phyloP scores from a whole-genome alignment of 306 rosid genomes.

The Corylus heterophylla region DNA sequence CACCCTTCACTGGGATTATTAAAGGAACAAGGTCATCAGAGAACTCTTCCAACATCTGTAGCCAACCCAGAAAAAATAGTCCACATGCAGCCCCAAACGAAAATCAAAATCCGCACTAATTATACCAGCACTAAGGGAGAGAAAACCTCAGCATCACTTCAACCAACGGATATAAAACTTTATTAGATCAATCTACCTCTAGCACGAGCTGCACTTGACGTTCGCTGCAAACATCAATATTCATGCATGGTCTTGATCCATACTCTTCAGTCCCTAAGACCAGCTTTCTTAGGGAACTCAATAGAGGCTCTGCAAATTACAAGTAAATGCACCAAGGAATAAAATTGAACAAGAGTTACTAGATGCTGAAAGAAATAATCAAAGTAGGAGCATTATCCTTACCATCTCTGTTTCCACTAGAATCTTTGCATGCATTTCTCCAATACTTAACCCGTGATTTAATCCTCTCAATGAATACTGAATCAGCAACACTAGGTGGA shows the following conservation, averaged over 20 bases:
- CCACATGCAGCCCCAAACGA: background rate
- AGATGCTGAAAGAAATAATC: background rate
- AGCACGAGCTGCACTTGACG: conserved; percentile 71
- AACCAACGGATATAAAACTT: conserved; percentile 16
- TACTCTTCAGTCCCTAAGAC: conserved; percentile 54
- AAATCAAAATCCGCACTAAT: conserved; percentile 2
- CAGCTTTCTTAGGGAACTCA: conserved; percentile 60
- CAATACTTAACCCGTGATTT: conserved; percentile 62
- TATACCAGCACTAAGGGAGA: conserved; percentile 5
- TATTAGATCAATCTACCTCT: conserved; percentile 52
- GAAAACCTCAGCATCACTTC: conserved; percentile 17
- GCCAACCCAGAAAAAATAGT: conserved; percentile 14
- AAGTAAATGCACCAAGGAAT: conserved; percentile 14
- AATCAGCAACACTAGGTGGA: conserved; percentile 60
- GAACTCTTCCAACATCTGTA: conserved; percentile 64
- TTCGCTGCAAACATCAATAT: conserved; percentile 79
- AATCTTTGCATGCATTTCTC: conserved; percentile 49
- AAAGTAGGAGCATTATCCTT: conserved; percentile 23
- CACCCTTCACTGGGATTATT: conserved; percentile 53
- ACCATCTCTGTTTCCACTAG: conserved; percentile 54
- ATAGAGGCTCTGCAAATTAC: conserved; percentile 58
- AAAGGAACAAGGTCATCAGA: conserved; percentile 70
- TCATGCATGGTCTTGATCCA: conserved; percentile 69
- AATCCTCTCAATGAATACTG: conserved; percentile 64
- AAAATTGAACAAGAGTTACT: conserved; percentile 7